These are phyloP conservation scores for Trametes hirsuta DNA, from an alignment of 1,284 basidiomycete species.

Conservation along the genomic window DNA sequence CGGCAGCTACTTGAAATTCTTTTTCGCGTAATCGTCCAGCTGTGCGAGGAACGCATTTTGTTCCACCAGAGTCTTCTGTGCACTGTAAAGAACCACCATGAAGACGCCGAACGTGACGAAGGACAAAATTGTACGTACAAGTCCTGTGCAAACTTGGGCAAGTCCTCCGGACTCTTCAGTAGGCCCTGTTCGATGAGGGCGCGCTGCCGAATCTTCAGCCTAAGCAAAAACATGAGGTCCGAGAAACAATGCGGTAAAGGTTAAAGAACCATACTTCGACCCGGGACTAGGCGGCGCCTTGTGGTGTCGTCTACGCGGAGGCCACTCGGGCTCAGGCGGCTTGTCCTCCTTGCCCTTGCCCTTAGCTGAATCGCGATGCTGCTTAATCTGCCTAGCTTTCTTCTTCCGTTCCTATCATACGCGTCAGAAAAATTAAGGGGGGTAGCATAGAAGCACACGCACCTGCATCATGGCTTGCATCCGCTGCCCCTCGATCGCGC, in stretches of 20 bases:
- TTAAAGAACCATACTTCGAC: conserved; percentile 48
- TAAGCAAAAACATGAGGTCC: conserved; percentile 29
- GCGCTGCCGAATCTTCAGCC: conserved; percentile 53
- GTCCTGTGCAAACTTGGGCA: conserved; percentile 58
- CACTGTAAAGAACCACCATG: background rate
- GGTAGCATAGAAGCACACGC: background rate
- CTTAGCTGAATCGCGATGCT: conserved; percentile 26
- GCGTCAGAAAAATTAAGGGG: background rate
- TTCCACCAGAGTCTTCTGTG: conserved; percentile 17
- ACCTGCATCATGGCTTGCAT: conserved; percentile 59
- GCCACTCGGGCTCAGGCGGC: conserved; percentile 56
- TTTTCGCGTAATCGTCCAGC: conserved; percentile 26
- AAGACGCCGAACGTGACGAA: background rate
- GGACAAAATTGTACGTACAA: conserved; percentile 52
- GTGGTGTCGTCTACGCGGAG: conserved; percentile 63
- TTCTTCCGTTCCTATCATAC: conserved; percentile 34
- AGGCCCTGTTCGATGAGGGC: conserved; percentile 64
- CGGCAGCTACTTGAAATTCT: conserved; percentile 9
- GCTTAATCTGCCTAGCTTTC: conserved; percentile 32
- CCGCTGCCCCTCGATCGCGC: conserved; percentile 65
- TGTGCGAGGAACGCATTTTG: conserved; percentile 23
- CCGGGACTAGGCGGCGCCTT: conserved; percentile 49
- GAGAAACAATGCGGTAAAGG: background rate
- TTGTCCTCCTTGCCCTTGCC: conserved; percentile 25
- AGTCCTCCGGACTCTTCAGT: conserved; percentile 51